Percentiles rank a stretch among this genome's conserved stretches.
Evolutionary conservation across 2,329 filamentous ascomycete species (phyloP).

Genomic region (Madurella mycetomatis): DNA sequence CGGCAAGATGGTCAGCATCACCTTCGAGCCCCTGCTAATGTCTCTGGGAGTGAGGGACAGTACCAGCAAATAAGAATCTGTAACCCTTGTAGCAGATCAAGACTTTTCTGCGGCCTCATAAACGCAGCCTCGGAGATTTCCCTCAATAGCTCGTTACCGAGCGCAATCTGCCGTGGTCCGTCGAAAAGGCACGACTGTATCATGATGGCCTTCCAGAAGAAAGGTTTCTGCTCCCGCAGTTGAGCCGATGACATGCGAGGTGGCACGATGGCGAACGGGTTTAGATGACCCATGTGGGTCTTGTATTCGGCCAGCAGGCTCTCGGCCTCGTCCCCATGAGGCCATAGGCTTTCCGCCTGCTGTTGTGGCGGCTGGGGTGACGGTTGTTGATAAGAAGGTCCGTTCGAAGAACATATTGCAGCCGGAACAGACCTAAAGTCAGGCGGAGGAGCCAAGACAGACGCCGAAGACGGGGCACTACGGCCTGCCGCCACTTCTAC

Average conservation of each 20-base stretch:
- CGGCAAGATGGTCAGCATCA: not conserved
- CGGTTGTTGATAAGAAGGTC: not conserved
- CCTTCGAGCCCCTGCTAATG: not conserved
- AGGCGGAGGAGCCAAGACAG: not conserved
- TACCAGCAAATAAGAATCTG: slow-evolving; percentile 46
- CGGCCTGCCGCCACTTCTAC: not conserved
- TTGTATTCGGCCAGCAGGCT: slow-evolving; percentile 36
- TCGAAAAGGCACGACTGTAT: slow-evolving; percentile 41
- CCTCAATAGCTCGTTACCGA: slow-evolving; percentile 42
- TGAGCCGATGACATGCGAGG: slow-evolving; percentile 33
- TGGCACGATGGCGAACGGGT: slow-evolving; percentile 45
- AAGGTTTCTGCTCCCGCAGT: slow-evolving; percentile 38
- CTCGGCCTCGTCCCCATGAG: slow-evolving; percentile 38
- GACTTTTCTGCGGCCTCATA: slow-evolving; percentile 39
- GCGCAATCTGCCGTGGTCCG: slow-evolving; percentile 39
- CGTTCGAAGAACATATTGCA: not conserved
- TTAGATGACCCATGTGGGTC: slow-evolving; percentile 33
- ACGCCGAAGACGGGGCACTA: not conserved
- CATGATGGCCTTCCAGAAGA: slow-evolving; percentile 49
- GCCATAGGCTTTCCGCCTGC: slow-evolving; percentile 35
- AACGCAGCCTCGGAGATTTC: slow-evolving; percentile 40
- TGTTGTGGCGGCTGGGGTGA: not conserved
- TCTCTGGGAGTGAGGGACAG: slow-evolving; percentile 13
- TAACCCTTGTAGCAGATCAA: slow-evolving; percentile 46
- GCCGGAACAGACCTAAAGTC: not conserved